Conservation (phyloP, 805 yeast species). For the Starmerella vitae region DNA sequence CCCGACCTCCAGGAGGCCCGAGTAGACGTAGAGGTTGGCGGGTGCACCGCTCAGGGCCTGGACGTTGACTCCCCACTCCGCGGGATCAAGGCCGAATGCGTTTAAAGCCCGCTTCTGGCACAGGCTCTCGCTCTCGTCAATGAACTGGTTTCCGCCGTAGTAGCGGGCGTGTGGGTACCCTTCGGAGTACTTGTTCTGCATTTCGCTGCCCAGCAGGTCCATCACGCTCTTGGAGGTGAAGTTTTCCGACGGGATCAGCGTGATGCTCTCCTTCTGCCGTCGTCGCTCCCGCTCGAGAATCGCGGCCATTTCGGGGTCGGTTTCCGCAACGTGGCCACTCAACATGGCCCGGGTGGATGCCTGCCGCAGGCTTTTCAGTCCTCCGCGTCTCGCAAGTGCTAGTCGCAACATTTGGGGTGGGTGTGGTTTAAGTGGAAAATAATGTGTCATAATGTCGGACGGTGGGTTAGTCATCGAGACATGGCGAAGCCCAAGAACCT, state of each 20-base stretch:
- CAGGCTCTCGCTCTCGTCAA: slow-evolving; percentile 76
- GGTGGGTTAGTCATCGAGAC: too few species aligned
- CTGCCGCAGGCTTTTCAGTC: slow-evolving; percentile 3
- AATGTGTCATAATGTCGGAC: neutral
- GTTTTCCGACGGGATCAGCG: slow-evolving; percentile 89
- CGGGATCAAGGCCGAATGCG: slow-evolving; percentile 63
- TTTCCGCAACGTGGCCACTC: slow-evolving; percentile 15
- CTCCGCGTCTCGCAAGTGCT: too few species aligned
- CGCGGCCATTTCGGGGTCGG: slow-evolving; percentile 71
- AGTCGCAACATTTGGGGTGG: too few species aligned
- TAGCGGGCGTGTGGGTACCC: slow-evolving; percentile 97
- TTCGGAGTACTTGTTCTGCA: slow-evolving; percentile 96
- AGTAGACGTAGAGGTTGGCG: slow-evolving; percentile 85
- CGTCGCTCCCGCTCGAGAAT: slow-evolving; percentile 63
- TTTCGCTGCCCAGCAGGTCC: slow-evolving; percentile 87
- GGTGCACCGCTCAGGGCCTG: slow-evolving; percentile 95
- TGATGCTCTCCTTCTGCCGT: slow-evolving; percentile 85
- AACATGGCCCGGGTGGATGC: slow-evolving; percentile 17
- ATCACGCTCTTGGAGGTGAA: slow-evolving; percentile 91
- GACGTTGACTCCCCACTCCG: slow-evolving; percentile 93
- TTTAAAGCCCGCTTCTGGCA: slow-evolving; percentile 87
- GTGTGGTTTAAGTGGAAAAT: neutral
- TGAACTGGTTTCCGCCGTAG: slow-evolving; percentile 94
- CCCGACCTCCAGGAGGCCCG: slow-evolving; percentile 75
- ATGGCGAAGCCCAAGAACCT: slow-evolving; percentile 40